Evolutionary conservation across 768 basidiomycete genomes (phyloP).

Genomic region (Auricularia auricula-judae): DNA sequence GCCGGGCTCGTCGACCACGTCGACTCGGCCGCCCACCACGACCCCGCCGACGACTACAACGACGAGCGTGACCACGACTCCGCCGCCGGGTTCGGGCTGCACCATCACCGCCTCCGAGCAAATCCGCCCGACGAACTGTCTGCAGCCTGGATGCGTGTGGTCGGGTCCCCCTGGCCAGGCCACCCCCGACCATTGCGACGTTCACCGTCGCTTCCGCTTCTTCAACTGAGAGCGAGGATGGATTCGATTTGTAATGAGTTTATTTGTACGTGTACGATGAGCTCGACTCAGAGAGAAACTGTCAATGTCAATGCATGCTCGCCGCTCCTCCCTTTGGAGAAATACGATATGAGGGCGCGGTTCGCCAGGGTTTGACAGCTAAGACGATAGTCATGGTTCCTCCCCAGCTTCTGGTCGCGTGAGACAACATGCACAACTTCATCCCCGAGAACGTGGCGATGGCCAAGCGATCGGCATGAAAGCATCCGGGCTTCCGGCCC

Average conservation of each 20-base stretch:
- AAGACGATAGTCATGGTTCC: too few species aligned
- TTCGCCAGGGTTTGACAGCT: too few species aligned
- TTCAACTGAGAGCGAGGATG: neutral
- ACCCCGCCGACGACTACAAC: neutral
- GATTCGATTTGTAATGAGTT: neutral
- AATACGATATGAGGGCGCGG: too few species aligned
- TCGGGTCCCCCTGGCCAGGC: neutral
- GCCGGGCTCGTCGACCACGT: neutral
- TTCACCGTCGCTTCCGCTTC: neutral
- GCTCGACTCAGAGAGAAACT: too few species aligned
- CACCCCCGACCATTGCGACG: neutral
- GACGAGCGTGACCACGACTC: neutral
- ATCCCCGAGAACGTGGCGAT: too few species aligned
- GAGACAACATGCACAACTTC: too few species aligned
- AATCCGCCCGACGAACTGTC: neutral
- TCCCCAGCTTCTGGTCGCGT: too few species aligned
- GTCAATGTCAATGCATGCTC: too few species aligned
- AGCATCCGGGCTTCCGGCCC: neutral
- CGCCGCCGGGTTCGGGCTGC: neutral
- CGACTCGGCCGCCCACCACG: neutral
- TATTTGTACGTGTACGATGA: too few species aligned
- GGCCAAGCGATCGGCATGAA: neutral
- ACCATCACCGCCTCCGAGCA: neutral
- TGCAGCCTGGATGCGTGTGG: constrained; percentile 1
- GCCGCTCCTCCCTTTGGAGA: too few species aligned